Conservation (phyloP, 495 filamentous ascomycete genomes). For the Podospora conica region DNA sequence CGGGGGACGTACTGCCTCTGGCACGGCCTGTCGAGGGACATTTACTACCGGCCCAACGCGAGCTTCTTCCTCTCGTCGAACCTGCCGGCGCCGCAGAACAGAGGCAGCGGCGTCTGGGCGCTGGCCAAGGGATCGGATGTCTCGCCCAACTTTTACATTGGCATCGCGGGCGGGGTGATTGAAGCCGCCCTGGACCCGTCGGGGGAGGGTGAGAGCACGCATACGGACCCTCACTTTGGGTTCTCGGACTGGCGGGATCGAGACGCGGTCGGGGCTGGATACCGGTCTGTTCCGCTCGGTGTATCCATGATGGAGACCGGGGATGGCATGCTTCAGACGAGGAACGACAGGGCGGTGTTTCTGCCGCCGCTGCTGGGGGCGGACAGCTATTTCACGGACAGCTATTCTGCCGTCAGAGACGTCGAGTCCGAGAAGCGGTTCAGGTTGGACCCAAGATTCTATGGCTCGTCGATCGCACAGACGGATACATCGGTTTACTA, state of each 20-base stretch:
- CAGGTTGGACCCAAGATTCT: neutral
- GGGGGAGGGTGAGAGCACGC: neutral
- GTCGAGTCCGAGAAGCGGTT: neutral
- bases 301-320: conserved; percentile 27
- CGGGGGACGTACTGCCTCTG: conserved; percentile 30
- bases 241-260: conserved; percentile 13
- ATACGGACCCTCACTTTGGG: conserved; percentile 23
- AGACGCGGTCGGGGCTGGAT: conserved; percentile 3
- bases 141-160: conserved; percentile 38
- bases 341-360: conserved; percentile 21
- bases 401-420: neutral
- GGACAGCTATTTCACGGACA: neutral
- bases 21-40: conserved; percentile 34
- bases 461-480: no score
- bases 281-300: conserved; percentile 6
- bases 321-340: conserved; percentile 16
- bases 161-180: conserved; percentile 34
- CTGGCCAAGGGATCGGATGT: conserved; percentile 29
- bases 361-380: conserved; percentile 9
- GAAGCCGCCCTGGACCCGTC: conserved; percentile 28
- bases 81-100: neutral
- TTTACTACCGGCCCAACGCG: conserved; percentile 41
- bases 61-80: conserved; percentile 25
- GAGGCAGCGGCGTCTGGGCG: neutral
- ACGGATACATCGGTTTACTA: no score